phyloP scores from a whole-genome alignment of 1,139 yeast genomes.

The Debaryomyces fabryi region DNA sequence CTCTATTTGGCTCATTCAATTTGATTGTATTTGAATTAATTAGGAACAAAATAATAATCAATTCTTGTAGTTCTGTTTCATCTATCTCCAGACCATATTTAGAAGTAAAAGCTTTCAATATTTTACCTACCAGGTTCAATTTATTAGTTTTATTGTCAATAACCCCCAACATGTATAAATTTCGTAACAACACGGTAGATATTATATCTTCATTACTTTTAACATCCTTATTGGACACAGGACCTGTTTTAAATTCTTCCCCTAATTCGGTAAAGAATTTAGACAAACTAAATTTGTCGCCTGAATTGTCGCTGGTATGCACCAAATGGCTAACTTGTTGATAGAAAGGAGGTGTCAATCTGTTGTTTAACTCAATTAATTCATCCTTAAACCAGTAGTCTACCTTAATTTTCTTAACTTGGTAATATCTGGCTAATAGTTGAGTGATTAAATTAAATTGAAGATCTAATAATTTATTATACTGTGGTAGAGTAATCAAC shows the following conservation, averaged over 20 bases:
- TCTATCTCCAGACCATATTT: slow-evolving; percentile 21
- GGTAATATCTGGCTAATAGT: slow-evolving; percentile 82
- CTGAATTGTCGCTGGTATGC: slow-evolving; percentile 22
- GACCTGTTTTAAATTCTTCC: slow-evolving; percentile 14
- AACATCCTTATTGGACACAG: slow-evolving; percentile 26
- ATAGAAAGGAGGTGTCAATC: slow-evolving; percentile 48
- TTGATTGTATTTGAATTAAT: slow-evolving; percentile 32
- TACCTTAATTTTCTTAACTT: slow-evolving; percentile 66
- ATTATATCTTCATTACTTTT: slow-evolving; percentile 54
- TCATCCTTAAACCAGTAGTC: slow-evolving; percentile 63
- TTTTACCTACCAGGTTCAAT: slow-evolving; percentile 60
- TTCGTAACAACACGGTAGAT: slow-evolving; percentile 61
- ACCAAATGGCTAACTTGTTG: slow-evolving; percentile 37
- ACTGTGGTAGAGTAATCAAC: slow-evolving; percentile 49
- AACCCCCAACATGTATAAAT: slow-evolving; percentile 58
- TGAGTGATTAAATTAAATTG: slow-evolving; percentile 72
- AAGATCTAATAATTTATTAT: slow-evolving; percentile 55
- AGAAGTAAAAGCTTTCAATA: slow-evolving; percentile 42
- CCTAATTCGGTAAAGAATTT: slow-evolving; percentile 35
- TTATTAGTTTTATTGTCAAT: slow-evolving; percentile 45
- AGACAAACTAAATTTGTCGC: slow-evolving; percentile 35
- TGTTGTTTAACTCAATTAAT: slow-evolving; percentile 50
- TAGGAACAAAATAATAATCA: slow-evolving; percentile 51
- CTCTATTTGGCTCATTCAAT: slow-evolving; percentile 33
- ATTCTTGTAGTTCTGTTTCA: slow-evolving; percentile 29